Evolutionary conservation across 768 basidiomycete genomes (phyloP), one percentile per base, ranked within the genome.

Genomic region (Kondoa subrosea): DNA sequence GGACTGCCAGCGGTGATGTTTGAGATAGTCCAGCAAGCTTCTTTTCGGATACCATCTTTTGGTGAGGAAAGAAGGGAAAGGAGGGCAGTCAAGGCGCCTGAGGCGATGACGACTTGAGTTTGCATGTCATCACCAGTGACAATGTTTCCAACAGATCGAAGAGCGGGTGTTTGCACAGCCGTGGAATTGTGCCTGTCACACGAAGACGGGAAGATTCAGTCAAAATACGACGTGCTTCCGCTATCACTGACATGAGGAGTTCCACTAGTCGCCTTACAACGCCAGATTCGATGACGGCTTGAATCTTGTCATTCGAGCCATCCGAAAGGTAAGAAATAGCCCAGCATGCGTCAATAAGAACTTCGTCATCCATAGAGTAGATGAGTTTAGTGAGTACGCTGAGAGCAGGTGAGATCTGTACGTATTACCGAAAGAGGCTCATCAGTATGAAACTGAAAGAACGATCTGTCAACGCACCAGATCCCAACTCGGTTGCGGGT

Each of bases 1-100:
- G 95, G 90, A 60, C 88, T 90, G 59, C 95, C 95, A 40, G 95
- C 95, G 60, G 95, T 99, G 76, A 99, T 83, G 79, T 99, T 99
- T 60, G 91, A 95, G 75, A 99, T 97, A 21, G 95, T 99, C 95
- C 95, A 99, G 80, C 95, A 99, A 29, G 95, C 93, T 78, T 99
- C 93, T 81, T 99, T 99, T 75, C 93, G 84, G 75, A 99, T 99
- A 60, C 92, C 95, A 72, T 99, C 95, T 80, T 99, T 99, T 31
- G 92, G 89, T 27, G 92, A 96, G 1, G 89, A 91, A 66, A 99
- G 82, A 26, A 99, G 82, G 27, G 89, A 86, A 57, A 99, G 85
- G 61, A 99, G 84, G 3, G 95, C 95, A 2, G 91, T 87, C 27
- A 99, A 87, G 29, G 95, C 91, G 65, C 93, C 95, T 16, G 93